Evolutionary conservation across 371 early-diverging fungal species (phyloP).

Genomic region (Mucor racemosus): DNA sequence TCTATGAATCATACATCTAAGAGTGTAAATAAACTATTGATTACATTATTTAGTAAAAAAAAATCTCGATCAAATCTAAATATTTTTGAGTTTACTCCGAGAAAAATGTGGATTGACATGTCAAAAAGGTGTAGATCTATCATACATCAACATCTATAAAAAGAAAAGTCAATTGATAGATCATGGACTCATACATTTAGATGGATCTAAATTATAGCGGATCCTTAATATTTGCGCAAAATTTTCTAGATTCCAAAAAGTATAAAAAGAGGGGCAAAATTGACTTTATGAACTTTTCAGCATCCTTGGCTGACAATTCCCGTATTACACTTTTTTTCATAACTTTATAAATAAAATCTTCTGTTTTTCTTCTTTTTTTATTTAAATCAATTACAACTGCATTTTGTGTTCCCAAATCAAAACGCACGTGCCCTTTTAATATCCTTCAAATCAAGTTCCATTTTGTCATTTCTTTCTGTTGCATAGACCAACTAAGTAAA

Average conservation of each 20-base stretch:
- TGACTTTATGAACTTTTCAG: conserved; percentile 35
- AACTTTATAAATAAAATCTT: conserved; percentile 21
- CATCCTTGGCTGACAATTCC: conserved; percentile 54
- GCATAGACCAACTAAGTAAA: conserved; percentile 9
- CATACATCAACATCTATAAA: background rate
- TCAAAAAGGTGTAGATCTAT: background rate
- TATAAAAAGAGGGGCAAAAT: conserved; percentile 21
- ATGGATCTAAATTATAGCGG: conserved; percentile 7
- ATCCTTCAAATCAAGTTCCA: conserved; percentile 12
- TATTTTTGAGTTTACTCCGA: background rate
- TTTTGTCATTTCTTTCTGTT: conserved; percentile 12
- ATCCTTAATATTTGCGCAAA: conserved; percentile 2
- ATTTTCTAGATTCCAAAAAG: conserved; percentile 19
- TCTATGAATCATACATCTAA: conserved; percentile 4
- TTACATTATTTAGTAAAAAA: background rate
- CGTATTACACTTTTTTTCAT: conserved; percentile 42
- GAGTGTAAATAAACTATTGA: background rate
- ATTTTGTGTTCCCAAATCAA: conserved; percentile 10
- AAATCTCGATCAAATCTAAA: background rate
- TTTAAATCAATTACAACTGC: conserved; percentile 3
- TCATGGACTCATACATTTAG: background rate
- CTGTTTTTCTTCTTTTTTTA: conserved; percentile 21
- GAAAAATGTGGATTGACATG: background rate
- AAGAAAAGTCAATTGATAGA: background rate
- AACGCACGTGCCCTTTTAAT: conserved; percentile 10